Evolutionary conservation across 805 yeast genomes (phyloP).

Genomic region (Wickerhamiella nectarea): DNA sequence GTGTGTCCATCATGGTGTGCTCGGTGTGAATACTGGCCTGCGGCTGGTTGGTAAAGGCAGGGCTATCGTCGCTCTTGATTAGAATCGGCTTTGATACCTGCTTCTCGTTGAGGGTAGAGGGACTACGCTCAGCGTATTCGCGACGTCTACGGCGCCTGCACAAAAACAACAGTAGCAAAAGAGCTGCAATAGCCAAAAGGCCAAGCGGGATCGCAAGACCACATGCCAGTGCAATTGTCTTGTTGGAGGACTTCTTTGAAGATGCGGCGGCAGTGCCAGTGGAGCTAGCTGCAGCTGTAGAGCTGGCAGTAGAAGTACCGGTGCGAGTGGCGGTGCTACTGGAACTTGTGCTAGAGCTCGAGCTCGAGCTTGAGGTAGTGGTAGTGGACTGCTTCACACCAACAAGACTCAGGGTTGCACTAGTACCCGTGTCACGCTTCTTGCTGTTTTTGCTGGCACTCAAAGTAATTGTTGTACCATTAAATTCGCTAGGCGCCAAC

Average conservation of each 20-base stretch:
- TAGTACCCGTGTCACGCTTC: background rate
- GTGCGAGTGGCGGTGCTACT: constrained; percentile 18
- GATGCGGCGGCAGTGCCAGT: constrained; percentile 16
- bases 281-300: constrained; percentile 20
- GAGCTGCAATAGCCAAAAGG: constrained; percentile 35
- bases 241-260: constrained; percentile 24
- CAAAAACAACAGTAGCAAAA: constrained; percentile 38
- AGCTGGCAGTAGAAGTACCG: constrained; percentile 19
- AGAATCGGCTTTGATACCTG: constrained; percentile 1
- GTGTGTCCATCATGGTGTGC: constrained; percentile 17
- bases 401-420: constrained; percentile 22
- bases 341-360: constrained; percentile 24
- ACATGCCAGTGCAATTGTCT: constrained; percentile 69
- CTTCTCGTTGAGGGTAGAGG: background rate
- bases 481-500: constrained; percentile 40
- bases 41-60: constrained; percentile 1
- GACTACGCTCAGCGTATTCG: constrained; percentile 14
- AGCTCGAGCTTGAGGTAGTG: constrained; percentile 20
- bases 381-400: constrained; percentile 21
- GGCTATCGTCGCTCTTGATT: constrained; percentile 8
- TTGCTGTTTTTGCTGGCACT: constrained; percentile 30
- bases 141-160: constrained; percentile 38
- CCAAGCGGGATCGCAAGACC: constrained; percentile 74
- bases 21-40: constrained; percentile 11
- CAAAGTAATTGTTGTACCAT: constrained; percentile 30